Evolutionary conservation across 2,329 filamentous ascomycete species (phyloP), one percentile per base, ranked within the genome.

Genomic region (Cephalotrichum gorgonifer): DNA sequence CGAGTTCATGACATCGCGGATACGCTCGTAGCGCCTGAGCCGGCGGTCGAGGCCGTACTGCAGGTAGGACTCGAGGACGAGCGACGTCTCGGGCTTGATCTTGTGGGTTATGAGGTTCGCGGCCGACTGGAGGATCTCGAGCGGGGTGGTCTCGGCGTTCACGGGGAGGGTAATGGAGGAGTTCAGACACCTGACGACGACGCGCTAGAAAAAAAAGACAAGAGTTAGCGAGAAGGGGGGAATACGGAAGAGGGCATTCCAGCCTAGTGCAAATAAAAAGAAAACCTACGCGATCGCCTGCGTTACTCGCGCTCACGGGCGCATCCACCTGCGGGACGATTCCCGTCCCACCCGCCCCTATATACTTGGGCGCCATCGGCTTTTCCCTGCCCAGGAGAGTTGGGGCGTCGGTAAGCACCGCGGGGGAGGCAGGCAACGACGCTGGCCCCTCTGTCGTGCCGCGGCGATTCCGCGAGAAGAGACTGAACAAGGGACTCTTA

Each of bases 1-100:
- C 0, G 89, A 94, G 62, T 95, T 94, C 75, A 96, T 78, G 22
- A 95, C 79, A 58, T 95, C 88, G 52, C 88, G 80, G 28, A 97
- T 77, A 53, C 80, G 81, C 67, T 97, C 91, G 61, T 95, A 96
- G 35, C 81, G 83, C 38, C 91, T 84, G 25, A 97, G 68, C 1
- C 86, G 85, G 35, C 91, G 81, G 62, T 94, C 86, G 2, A 97
- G 73, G 27, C 88, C 88, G 1, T 93, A 75, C 42, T 81, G 76
- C 20, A 74, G 69, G 62, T 89, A 96, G 20, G 76, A 79, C 63
- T 97, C 91, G 17, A 89, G 65, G 11, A 96, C 63, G n/a, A 93
- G 74, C 47, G 83, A 85, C 12, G 74, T 77, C 11, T 75, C 69
- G 0, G 82, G 73, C 53, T 83, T 75, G 52, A 95, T 81, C 5